phyloP scores from a whole-genome alignment of 176 grass and related monocot species.

The Rhynchospora pubera region DNA sequence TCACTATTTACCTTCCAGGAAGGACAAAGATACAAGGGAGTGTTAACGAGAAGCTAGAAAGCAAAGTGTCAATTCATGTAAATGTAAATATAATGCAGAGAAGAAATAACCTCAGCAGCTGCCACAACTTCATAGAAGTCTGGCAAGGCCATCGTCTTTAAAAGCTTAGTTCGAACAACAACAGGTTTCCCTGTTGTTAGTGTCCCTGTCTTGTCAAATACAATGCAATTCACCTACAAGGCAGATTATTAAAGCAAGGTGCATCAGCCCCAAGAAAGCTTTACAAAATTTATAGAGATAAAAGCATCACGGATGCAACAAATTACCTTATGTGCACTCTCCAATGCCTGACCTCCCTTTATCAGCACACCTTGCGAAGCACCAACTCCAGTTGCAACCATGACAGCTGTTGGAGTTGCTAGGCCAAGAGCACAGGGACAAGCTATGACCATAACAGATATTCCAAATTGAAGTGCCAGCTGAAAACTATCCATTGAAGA shows the following conservation, averaged over 20 bases:
- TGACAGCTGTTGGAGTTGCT: slow-evolving; percentile 94
- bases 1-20: slow-evolving; percentile 74
- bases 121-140: slow-evolving; percentile 75
- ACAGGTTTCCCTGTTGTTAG: slow-evolving; percentile 81
- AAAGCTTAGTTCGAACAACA: slow-evolving; percentile 62
- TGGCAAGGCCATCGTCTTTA: slow-evolving; percentile 68
- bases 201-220: slow-evolving; percentile 95
- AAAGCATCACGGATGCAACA: not conserved
- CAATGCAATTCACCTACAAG: slow-evolving; percentile 69
- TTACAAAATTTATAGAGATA: not conserved
- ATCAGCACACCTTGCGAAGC: slow-evolving; percentile 88
- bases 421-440: slow-evolving; percentile 88
- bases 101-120: slow-evolving; percentile 54
- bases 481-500: slow-evolving; percentile 91
- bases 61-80: not conserved
- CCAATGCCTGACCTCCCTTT: slow-evolving; percentile 89
- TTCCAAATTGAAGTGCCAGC: slow-evolving; percentile 88
- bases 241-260: not conserved
- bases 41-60: not conserved
- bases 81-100: not conserved
- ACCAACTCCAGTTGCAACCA: slow-evolving; percentile 95
- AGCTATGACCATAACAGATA: slow-evolving; percentile 98
- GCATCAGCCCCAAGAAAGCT: not conserved
- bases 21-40: not conserved
- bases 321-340: slow-evolving; percentile 80